Evolutionary conservation across 176 grass and related monocot genomes (phyloP), one percentile per base, ranked within the genome.

Genomic region (Triticum monococcum): DNA sequence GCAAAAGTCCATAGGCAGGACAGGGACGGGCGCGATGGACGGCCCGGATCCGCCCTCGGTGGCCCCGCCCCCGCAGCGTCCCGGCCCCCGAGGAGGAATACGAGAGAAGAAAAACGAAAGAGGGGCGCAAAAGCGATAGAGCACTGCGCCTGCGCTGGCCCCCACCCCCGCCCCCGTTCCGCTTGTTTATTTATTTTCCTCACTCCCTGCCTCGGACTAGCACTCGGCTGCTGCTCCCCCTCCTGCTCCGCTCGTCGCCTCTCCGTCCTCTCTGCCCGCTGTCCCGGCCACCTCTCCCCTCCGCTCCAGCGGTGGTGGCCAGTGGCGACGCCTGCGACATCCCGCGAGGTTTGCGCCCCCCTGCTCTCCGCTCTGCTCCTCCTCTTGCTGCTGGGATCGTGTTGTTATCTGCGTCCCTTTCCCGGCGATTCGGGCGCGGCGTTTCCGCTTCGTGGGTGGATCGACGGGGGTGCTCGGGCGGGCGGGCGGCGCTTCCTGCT

Each of bases 121-220:
- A 70, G 68, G 86, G 72, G 12, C 56, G 36, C 45, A 84, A 84
- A 77, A 91, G 81, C 61, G 77, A 52, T 52, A 85, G 77, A 31
- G 81, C 85, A 85, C 81, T 83, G 84, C 71, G 14, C 50, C 16
- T 2, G 13, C 46, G 46, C 52, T 54, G 12, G 71, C 71, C 71
- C 70, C 24, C 38, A 25, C 52, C 78, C 24, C 38, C 11, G 54
- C 78, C 82, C 23, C 64, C 17, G 20, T 5, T 5, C n/a, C 12
- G 37, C 81, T 77, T 87, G 35, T 91, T 81, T 85, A n/a, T 85
- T 81, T 85, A 64, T 85, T 91, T 91, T 43, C 31, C 79, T 83
- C 33, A 22, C 71, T 78, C 70, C 32, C 68, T 81, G 89, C 62
- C 85, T 59, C 72, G 26, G 26, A 79, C 70, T 69, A n/a, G 4